Base-by-base conservation (phyloP, 441 rosid genomes). In the Breynia disticha region DNA sequence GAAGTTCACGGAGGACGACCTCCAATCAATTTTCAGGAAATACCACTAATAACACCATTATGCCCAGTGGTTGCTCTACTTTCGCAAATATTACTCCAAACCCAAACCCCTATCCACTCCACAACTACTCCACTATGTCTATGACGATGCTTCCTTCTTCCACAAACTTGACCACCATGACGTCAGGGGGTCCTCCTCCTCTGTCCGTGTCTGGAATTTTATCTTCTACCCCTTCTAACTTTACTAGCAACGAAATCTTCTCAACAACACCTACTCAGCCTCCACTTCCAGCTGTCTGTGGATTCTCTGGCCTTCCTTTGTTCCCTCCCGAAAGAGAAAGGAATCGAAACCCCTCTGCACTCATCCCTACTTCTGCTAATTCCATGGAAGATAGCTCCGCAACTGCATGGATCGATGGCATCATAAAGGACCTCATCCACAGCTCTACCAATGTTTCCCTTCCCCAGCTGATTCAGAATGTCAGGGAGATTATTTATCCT, bases 381-480 rank as follows among this genome's bases (percentile, higher is more conserved):
- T 13, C 74, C 11, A 82, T 82, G 67, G 93, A 90, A 51, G 97
- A 88, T 32, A 58, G 35, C 4, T 28, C 70, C 52, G 11, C 41
- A 2, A 74, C 95, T 11, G 74, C 94, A 0, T 91, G 97, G 98
- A 80, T 91, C 13, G 97, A 91, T 28, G 81, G 90, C 42, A 81
- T 91, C 65, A 84, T 91, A 32, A 83, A 79, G 62, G 98, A 88
- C 74, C 83, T 91, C 16, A 80, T 91, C 67, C 79, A 81, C 54
- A 77, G 69, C 63, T 82, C 94, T 50, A 68, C 81, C 52, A 67
- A 73, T 13, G 95, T 88, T 37, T 91, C 98, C 16, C 77, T 91
- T 45, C 90, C 95, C 69, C 98, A 91, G 67, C 91, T 91, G 59
- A 84, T 91, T 56, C 95, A 91, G 57, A 91, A 88, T 75, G 95